phyloP scores from a whole-genome alignment of 768 basidiomycete species.

The Leccinum arenicola region DNA sequence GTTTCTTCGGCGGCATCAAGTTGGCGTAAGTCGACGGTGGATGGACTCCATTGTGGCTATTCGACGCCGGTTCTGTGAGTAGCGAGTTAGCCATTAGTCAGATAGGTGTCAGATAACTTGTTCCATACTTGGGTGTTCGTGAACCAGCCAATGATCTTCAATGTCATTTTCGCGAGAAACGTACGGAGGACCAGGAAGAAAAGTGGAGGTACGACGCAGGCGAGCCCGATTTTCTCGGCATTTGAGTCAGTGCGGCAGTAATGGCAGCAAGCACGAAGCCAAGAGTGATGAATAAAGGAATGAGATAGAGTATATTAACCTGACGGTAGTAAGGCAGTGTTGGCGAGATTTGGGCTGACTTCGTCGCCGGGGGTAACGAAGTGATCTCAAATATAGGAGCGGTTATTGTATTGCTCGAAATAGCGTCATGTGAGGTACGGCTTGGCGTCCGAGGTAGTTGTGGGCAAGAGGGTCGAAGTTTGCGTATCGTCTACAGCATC shows the following conservation, averaged over 20 bases:
- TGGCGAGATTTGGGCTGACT: slow-evolving; percentile 10
- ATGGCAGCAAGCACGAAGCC: slow-evolving; percentile 26
- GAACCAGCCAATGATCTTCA: slow-evolving; percentile 14
- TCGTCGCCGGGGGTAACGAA: slow-evolving; percentile 29
- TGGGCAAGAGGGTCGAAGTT: slow-evolving; percentile 6
- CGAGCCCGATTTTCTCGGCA: slow-evolving; percentile 6
- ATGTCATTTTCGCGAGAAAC: slow-evolving; percentile 17
- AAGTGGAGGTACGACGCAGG: slow-evolving; percentile 16
- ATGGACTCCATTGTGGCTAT: too few relatives aligned
- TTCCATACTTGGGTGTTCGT: slow-evolving; percentile 25
- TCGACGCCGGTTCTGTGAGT: too few relatives aligned
- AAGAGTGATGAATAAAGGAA: slow-evolving; percentile 26
- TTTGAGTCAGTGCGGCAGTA: slow-evolving; percentile 7
- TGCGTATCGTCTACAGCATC: slow-evolving; percentile 28
- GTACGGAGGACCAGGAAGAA: slow-evolving; percentile 27
- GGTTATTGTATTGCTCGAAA: slow-evolving; percentile 11
- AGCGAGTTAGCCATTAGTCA: too few relatives aligned
- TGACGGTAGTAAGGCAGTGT: slow-evolving; percentile 22
- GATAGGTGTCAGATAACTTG: slow-evolving; percentile 6
- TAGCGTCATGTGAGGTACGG: background rate
- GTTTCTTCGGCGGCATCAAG: too few relatives aligned
- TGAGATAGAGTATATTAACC: slow-evolving; percentile 26
- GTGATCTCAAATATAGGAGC: slow-evolving; percentile 33
- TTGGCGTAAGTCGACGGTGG: too few relatives aligned
- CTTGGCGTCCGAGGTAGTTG: background rate